phyloP scores from a whole-genome alignment of 768 basidiomycete genomes.

The Podaxis sp. region DNA sequence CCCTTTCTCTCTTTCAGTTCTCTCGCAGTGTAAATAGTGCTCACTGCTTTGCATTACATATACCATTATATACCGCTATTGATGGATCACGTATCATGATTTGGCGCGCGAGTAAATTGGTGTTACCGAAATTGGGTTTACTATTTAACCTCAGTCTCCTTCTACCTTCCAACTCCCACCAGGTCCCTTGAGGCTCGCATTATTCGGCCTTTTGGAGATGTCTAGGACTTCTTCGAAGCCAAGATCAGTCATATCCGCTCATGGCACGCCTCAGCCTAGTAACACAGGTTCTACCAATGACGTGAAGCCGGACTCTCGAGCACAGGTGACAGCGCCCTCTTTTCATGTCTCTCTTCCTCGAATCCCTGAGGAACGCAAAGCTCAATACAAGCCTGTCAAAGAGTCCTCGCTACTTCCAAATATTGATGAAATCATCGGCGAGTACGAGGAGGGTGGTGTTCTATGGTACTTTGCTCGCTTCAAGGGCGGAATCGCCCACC shows the following conservation, averaged over 20 bases:
- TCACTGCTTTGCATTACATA: neutral
- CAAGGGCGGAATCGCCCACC: constrained; percentile 55
- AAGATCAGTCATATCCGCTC: neutral
- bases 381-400: constrained; percentile 38
- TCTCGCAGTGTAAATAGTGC: neutral
- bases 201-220: neutral
- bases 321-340: constrained; percentile 17
- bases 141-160: neutral
- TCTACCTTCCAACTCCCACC: neutral
- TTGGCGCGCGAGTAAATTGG: neutral
- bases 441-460: constrained; percentile 39
- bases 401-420: constrained; percentile 30
- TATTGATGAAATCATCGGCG: constrained; percentile 56
- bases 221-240: constrained; percentile 1
- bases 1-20: neutral
- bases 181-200: neutral
- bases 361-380: constrained; percentile 37
- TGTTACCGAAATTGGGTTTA: neutral
- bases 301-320: neutral
- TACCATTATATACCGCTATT: neutral
- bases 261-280: neutral
- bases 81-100: neutral
- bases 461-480: constrained; percentile 64
- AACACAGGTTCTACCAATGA: neutral
- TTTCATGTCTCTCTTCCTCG: constrained; percentile 37